phyloP scores from a whole-genome alignment of 495 filamentous ascomycete genomes.

The Penicillium ochrochloron region DNA sequence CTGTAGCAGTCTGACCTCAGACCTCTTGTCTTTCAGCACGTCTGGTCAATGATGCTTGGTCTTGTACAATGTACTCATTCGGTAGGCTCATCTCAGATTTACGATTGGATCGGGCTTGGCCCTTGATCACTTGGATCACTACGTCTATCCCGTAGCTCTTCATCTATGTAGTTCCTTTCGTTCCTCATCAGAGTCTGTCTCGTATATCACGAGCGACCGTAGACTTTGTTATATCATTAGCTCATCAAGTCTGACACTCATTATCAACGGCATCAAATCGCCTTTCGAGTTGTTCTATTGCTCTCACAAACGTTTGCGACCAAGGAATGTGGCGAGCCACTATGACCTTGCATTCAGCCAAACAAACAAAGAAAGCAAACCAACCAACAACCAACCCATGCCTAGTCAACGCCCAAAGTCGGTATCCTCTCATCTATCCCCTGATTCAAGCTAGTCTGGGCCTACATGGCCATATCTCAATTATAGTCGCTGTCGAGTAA shows the following conservation, averaged over 20 bases:
- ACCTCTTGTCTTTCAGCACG: conserved; percentile 6
- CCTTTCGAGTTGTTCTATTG: neutral
- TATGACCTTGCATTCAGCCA: conserved; percentile 1
- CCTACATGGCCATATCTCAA: neutral
- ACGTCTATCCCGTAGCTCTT: neutral
- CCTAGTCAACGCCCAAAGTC: neutral
- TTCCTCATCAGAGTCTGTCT: neutral
- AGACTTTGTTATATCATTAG: neutral
- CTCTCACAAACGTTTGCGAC: neutral
- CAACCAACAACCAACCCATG: neutral
- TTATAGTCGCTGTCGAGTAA: conserved; percentile 6
- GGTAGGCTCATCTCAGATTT: neutral
- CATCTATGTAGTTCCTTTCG: neutral
- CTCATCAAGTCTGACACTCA: neutral
- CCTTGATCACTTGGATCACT: neutral
- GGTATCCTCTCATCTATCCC: neutral
- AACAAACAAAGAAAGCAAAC: neutral
- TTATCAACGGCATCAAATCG: neutral
- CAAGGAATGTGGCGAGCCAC: conserved; percentile 14
- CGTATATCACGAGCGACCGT: conserved; percentile 1
- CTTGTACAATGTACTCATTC: neutral
- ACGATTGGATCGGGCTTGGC: conserved; percentile 3
- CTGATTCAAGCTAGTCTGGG: neutral
- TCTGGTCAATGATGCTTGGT: neutral
- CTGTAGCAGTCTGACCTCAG: conserved; percentile 18